Base-by-base conservation (phyloP, 2,329 filamentous ascomycete genomes). In the Epichloe brachyelytri region DNA sequence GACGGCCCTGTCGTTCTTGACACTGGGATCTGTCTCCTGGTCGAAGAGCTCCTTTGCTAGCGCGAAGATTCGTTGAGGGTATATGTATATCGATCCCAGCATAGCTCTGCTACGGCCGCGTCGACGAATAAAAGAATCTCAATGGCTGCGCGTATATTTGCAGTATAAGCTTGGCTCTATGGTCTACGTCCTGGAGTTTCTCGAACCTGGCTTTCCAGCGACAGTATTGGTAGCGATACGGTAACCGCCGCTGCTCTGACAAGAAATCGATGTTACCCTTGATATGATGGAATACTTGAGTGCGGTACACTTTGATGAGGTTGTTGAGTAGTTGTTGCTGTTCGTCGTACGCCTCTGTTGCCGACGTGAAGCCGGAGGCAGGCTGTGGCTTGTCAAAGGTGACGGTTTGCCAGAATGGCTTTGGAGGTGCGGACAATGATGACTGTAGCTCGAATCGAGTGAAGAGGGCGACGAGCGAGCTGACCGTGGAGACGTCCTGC, bases 391-490 rank as follows among this genome's bases (percentile, higher is more conserved):
- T 46, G 47, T 45, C 51, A 44, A 46, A 51, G 12, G 22, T 30
- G 22, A 50, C 10, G 19, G 46, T 43, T 37, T 40, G 46, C 46
- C 46, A 49, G 36, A 19, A 39, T 22, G 40, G 46, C 26, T 50
- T 46, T n/a, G 46, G 40, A 4, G 43, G 41, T 33, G 36, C 12
- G 11, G 51, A 34, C 6, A 40, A 41, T 19, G 38, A 50, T 22
- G 39, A 51, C 19, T 52, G 50, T 3, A 50, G 51, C 26, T 57
- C 50, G 37, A 52, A 50, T 36, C 49, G 50, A 34, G 37, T 55
- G 19, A 56, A 48, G n/a, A 56, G 51, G 10, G 50, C 47, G 12
- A 56, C 33, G 37, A 57, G 54, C 37, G 49, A 54, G 10, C n/a
- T 26, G 5, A 43, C 34, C 11, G 47, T 41, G 3, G 53, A 51